Evolutionary conservation across 192 early-diverging fungal genomes (phyloP), one percentile per base, ranked within the genome.

Genomic region (Thoreauomyces humboldtii): DNA sequence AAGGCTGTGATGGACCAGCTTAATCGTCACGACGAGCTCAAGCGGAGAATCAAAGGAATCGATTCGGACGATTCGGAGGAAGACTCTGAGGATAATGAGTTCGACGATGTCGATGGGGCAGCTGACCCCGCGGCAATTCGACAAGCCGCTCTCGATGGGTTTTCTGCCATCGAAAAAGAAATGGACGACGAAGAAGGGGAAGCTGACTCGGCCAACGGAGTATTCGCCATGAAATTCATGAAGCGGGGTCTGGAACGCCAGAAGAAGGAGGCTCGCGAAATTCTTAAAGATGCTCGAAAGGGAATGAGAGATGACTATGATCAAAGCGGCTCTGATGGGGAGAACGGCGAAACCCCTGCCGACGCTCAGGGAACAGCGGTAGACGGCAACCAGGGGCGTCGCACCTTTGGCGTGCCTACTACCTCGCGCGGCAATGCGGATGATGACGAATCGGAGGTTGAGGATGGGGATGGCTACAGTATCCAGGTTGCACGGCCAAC

Each of bases 221-320:
- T 99, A 21, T 90, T 94, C 66, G 87, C 80, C 4, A 98, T 99
- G 95, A 98, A 98, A 79, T 99, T 99, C 68, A 99, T 99, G 97
- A 90, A 92, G 75, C 83, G 88, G 52, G 89, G 87, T 4, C 34
- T 69, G 33, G 69, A 73, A 34, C 33, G 63, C 19, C 72, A 77
- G 53, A 71, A 59, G 56, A 55, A 74, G 45, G 61, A 75, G 31
- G 68, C 73, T 19, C 41, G 46, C 33, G 52, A 56, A 22, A 51
- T 11, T 31, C 24, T 77, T 25, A 15, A 55, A 35, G 17, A 19
- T 36, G 59, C 60, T 6, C 54, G 44, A 14, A 45, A 65, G n/a
- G 52, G 61, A 17, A 2, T 55, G 31, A 21, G 28, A n/a, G 64
- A 59, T 29, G 63, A 66, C 22, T 65, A 61, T 36, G 44, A 36